Conservation (phyloP, 306 rosid genomes). For the Cucurbita ficifolia region DNA sequence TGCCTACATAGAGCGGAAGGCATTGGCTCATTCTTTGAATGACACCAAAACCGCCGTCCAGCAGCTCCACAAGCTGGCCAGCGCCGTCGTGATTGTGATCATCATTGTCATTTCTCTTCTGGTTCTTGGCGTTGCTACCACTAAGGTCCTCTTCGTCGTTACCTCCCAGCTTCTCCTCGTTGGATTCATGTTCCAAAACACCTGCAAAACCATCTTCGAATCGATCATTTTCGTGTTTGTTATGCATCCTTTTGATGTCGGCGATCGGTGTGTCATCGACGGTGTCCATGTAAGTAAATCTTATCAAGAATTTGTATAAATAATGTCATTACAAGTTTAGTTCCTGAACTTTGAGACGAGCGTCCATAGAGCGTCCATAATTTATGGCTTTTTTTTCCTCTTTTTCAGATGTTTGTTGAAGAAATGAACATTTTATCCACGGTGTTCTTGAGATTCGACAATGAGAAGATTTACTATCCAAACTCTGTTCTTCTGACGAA, state of each 20-base stretch:
- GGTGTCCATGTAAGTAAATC: conserved; percentile 17
- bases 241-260: conserved; percentile 42
- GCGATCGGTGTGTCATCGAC: conserved; percentile 33
- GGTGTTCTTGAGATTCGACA: conserved; percentile 32
- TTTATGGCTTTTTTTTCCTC: background rate
- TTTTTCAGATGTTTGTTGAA: conserved; percentile 32
- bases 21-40: conserved; percentile 33
- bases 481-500: conserved; percentile 37
- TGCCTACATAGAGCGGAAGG: conserved; percentile 35
- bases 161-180: conserved; percentile 37
- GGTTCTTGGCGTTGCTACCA: conserved; percentile 37
- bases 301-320: background rate
- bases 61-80: conserved; percentile 40
- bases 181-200: conserved; percentile 44
- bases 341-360: background rate
- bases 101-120: conserved; percentile 24
- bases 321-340: background rate
- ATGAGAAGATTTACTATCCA: conserved; percentile 41
- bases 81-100: conserved; percentile 26
- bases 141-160: conserved; percentile 34
- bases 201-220: conserved; percentile 39
- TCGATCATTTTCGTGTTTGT: conserved; percentile 41
- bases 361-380: no score
- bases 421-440: conserved; percentile 41
- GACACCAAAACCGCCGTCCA: conserved; percentile 41